Percentiles rank a stretch among this genome's conserved stretches.
Evolutionary conservation across 2,329 filamentous ascomycete genomes (phyloP).

Genomic region (Aspergillus hiratsukae): DNA sequence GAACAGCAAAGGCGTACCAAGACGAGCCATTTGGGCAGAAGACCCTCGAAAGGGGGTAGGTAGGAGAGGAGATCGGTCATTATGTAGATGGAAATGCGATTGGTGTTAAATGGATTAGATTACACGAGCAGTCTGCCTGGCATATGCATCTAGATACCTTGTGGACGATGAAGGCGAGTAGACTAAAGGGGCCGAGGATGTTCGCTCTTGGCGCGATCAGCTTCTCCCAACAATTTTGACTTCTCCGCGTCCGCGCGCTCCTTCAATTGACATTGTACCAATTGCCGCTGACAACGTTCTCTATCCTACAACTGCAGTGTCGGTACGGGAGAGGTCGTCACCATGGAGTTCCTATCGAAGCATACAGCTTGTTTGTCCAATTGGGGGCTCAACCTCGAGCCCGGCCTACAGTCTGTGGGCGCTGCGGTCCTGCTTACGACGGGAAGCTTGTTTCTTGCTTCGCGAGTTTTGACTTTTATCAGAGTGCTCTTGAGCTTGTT

Average conservation of each 20-base stretch:
- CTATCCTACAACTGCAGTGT: background rate
- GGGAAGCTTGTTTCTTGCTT: conserved; percentile 58
- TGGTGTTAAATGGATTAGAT: background rate
- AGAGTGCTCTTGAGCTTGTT: conserved; percentile 64
- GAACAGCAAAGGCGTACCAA: conserved; percentile 45
- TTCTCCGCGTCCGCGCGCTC: background rate
- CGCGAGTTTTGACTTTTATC: conserved; percentile 55
- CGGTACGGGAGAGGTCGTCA: background rate
- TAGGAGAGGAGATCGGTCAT: conserved; percentile 28
- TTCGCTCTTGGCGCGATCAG: conserved; percentile 6
- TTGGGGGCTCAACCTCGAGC: conserved; percentile 30
- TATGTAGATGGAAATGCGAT: background rate
- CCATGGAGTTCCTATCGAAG: conserved; percentile 33
- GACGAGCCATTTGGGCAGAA: conserved; percentile 62
- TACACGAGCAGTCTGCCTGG: background rate
- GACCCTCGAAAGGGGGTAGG: conserved; percentile 42
- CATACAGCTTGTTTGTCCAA: conserved; percentile 28
- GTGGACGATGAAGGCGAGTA: background rate
- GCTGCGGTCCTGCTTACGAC: conserved; percentile 35
- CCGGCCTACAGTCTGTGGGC: conserved; percentile 34
- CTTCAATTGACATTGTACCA: background rate
- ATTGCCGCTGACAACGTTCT: background rate
- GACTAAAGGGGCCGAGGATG: conserved; percentile 3
- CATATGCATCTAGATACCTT: background rate
- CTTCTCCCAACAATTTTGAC: conserved; percentile 1